phyloP scores from a whole-genome alignment of 352 stramenopile species.

The Peronospora belbahrii region DNA sequence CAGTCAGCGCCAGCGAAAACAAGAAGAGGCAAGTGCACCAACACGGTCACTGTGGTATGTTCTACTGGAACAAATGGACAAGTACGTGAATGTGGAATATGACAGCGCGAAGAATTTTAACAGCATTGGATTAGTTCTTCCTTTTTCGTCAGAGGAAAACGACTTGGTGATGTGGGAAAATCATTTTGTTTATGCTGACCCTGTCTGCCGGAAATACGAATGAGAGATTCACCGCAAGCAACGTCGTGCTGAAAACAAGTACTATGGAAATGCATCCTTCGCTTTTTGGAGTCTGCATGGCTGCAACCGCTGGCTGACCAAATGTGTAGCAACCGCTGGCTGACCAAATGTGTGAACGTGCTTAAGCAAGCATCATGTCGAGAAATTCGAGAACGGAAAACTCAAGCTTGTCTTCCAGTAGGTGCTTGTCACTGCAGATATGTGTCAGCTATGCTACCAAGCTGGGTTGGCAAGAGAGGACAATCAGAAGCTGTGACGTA shows the following conservation, averaged over 20 bases:
- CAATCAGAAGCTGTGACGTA: constrained; percentile 13
- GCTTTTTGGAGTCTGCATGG: not conserved
- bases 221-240: constrained; percentile 17
- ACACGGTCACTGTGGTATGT: constrained; percentile 71
- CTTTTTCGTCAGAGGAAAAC: constrained; percentile 77
- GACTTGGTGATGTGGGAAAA: constrained; percentile 79
- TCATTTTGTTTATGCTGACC: constrained; percentile 73
- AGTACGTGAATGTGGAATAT: constrained; percentile 80
- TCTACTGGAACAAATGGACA: constrained; percentile 50
- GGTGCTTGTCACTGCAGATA: constrained; percentile 33
- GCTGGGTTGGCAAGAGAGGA: not conserved
- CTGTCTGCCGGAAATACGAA: constrained; percentile 80
- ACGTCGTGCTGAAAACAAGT: not conserved
- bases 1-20: constrained; percentile 81
- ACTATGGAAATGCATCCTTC: not conserved
- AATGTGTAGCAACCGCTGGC: not conserved
- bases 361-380: constrained; percentile 52
- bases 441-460: not conserved
- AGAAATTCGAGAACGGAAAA: constrained; percentile 53
- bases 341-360: not conserved
- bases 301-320: not conserved
- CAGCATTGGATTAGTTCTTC: constrained; percentile 70
- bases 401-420: constrained; percentile 42
- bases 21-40: constrained; percentile 47
- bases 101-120: constrained; percentile 81